Conservation (phyloP, 1,284 basidiomycete genomes). For the Malassezia obtusa region DNA sequence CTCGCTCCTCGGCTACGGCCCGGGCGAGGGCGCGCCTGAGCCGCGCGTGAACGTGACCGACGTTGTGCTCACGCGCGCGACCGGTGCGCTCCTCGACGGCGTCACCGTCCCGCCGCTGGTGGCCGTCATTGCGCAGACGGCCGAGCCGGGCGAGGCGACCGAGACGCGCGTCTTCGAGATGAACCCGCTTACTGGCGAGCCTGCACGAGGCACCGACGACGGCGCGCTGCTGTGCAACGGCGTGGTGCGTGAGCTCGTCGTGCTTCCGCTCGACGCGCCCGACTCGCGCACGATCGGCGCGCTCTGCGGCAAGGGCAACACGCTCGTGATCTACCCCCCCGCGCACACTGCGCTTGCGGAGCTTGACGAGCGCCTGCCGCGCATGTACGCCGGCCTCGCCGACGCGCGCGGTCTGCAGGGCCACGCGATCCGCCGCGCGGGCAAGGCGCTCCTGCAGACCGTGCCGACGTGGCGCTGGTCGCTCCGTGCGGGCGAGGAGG, state of each 20-base stretch:
- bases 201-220: slow-evolving; percentile 20
- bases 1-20: slow-evolving; percentile 39
- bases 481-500: slow-evolving; percentile 23
- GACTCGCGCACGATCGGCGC: slow-evolving; percentile 55
- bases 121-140: slow-evolving; percentile 36
- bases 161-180: slow-evolving; percentile 41
- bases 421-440: slow-evolving; percentile 16
- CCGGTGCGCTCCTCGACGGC: slow-evolving; percentile 26
- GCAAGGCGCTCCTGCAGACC: neutral
- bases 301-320: slow-evolving; percentile 54
- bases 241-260: neutral
- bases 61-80: slow-evolving; percentile 29
- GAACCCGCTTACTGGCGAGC: slow-evolving; percentile 40
- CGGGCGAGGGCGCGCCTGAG: slow-evolving; percentile 32
- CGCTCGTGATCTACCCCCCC: slow-evolving; percentile 24
- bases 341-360: slow-evolving; percentile 23
- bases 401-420: slow-evolving; percentile 19
- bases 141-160: slow-evolving; percentile 17
- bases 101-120: slow-evolving; percentile 20
- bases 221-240: slow-evolving; percentile 2
- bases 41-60: slow-evolving; percentile 31
- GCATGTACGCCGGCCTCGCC: slow-evolving; percentile 22
- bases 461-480: slow-evolving; percentile 25
- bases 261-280: slow-evolving; percentile 16
- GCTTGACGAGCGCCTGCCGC: slow-evolving; percentile 20